Evolutionary conservation across 1,284 basidiomycete genomes (phyloP).

Genomic region (Ganoderma sinense): DNA sequence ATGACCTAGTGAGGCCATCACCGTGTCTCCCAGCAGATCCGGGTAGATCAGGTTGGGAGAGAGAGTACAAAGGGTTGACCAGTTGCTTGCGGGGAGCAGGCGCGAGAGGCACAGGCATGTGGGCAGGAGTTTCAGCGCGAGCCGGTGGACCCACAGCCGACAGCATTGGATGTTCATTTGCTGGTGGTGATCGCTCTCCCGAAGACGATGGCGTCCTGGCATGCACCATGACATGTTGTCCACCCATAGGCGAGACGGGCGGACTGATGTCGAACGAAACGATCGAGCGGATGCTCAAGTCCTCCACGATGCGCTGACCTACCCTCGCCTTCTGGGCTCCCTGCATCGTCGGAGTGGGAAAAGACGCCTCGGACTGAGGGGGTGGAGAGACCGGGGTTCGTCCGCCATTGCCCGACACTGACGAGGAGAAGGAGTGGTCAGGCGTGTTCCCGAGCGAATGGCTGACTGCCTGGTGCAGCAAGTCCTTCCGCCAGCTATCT

Average conservation of each 20-base stretch:
- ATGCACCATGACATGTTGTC: conserved; percentile 32
- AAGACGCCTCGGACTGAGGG: conserved; percentile 25
- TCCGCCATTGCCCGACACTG: conserved; percentile 25
- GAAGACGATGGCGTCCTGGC: conserved; percentile 36
- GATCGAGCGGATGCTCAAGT: conserved; percentile 25
- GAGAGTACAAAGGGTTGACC: conserved; percentile 56
- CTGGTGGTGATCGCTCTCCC: conserved; percentile 31
- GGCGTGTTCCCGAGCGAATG: conserved; percentile 71
- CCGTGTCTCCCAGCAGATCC: conserved; percentile 20
- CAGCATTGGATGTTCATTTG: conserved; percentile 21
- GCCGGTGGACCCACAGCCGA: conserved; percentile 36
- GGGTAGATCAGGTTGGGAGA: conserved; percentile 62
- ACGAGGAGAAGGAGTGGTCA: conserved; percentile 44
- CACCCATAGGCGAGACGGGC: conserved; percentile 26
- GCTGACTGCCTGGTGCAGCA: conserved; percentile 76
- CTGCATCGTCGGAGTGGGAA: conserved; percentile 23
- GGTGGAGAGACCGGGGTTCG: conserved; percentile 31
- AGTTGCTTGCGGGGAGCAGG: conserved; percentile 66
- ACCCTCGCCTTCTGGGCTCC: conserved; percentile 28
- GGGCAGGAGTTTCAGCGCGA: conserved; percentile 56
- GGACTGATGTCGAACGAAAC: conserved; percentile 19
- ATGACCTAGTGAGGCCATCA: conserved; percentile 21
- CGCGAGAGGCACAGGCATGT: conserved; percentile 65
- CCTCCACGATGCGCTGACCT: conserved; percentile 39
- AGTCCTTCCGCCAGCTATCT: conserved; percentile 72